These are phyloP conservation scores for Solanum clarkiae DNA, from an alignment of 257 asterid genomes.

Conservation along the genomic window DNA sequence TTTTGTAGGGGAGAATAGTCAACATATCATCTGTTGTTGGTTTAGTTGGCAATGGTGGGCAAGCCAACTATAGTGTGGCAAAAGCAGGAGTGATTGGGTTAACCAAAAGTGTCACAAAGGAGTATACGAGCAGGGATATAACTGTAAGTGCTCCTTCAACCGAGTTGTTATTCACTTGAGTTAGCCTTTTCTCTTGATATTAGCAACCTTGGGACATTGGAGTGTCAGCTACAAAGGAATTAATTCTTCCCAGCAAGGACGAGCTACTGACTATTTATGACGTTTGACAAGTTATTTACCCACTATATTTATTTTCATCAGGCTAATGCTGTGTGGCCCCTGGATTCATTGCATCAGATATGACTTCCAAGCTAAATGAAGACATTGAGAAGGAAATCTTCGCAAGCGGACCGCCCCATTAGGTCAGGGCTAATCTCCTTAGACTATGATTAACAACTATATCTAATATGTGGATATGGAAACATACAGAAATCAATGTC, in stretches of 20 bases:
- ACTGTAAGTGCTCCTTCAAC: constrained; percentile 34
- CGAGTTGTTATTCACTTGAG: background rate
- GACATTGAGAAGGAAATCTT: constrained; percentile 73
- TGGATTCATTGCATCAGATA: constrained; percentile 91
- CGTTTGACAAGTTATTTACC: background rate
- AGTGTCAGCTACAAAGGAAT: background rate
- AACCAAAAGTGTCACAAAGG: constrained; percentile 85
- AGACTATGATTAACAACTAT: background rate
- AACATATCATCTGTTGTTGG: constrained; percentile 92
- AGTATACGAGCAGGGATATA: constrained; percentile 80
- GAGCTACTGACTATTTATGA: background rate
- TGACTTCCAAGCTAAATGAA: constrained; percentile 74
- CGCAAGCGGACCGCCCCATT: constrained; percentile 50
- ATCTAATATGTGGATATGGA: background rate
- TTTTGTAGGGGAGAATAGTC: constrained; percentile 70
- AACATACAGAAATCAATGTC: background rate
- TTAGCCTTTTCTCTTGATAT: background rate
- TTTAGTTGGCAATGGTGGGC: constrained; percentile 83
- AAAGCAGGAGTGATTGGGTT: constrained; percentile 95
- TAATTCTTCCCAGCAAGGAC: background rate
- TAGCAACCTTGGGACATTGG: background rate
- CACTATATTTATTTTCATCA: constrained; percentile 9
- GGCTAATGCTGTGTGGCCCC: constrained; percentile 92
- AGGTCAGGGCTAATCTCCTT: constrained; percentile 32
- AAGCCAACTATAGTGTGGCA: constrained; percentile 95